A percentile compares a stretch with the other conserved stretches of the same genome.
These are phyloP conservation scores for Cornus florida DNA, from an alignment of 148 eudicot genomes.

Conservation along the genomic window DNA sequence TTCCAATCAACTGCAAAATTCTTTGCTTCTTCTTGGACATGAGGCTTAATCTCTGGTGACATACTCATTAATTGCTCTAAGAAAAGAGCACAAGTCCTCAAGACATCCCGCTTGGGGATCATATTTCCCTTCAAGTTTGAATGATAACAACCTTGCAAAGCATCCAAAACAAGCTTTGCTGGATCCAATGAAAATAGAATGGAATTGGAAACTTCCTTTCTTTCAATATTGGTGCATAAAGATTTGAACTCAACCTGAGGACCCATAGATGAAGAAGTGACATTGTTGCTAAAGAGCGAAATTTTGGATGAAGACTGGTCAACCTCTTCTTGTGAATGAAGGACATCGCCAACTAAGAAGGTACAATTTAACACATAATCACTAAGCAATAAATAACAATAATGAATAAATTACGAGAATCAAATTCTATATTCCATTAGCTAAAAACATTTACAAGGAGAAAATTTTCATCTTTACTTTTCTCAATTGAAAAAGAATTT, in stretches of 20 bases:
- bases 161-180: slow-evolving; percentile 47
- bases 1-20: slow-evolving; percentile 28
- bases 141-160: slow-evolving; percentile 21
- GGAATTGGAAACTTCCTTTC: slow-evolving; percentile 19
- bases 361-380: not conserved
- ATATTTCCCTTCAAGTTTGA: not conserved
- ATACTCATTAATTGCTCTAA: slow-evolving; percentile 28
- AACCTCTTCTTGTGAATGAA: not conserved
- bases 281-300: not conserved
- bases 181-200: slow-evolving; percentile 38
- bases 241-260: not conserved
- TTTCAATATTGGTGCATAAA: not conserved
- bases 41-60: slow-evolving; percentile 19
- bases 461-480: too few species aligned
- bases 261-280: slow-evolving; percentile 1
- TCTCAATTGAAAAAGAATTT: not conserved
- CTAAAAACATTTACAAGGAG: not conserved
- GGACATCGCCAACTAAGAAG: not conserved
- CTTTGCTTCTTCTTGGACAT: slow-evolving; percentile 18
- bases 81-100: slow-evolving; percentile 18
- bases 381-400: not conserved
- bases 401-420: not conserved
- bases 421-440: not conserved
- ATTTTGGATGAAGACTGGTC: slow-evolving; percentile 9
- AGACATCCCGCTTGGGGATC: not conserved